A percentile compares a stretch with the other conserved stretches of the same genome.
Evolutionary conservation across 352 stramenopile species (phyloP).

Genomic region (Phytophthora capsici): DNA sequence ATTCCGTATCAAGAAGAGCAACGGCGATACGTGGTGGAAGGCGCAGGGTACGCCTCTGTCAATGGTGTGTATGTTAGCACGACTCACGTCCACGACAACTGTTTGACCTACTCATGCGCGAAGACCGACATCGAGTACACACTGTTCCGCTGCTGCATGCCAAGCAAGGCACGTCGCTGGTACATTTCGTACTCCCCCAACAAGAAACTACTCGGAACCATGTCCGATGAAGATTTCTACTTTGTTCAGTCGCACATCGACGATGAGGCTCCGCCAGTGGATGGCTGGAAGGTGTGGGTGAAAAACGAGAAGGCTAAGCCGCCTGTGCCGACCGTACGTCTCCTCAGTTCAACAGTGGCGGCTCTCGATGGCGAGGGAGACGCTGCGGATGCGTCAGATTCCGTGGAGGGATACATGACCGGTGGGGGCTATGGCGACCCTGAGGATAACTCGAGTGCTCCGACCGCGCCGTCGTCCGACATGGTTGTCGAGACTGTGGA

Average conservation of each 20-base stretch:
- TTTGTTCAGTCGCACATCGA: slow-evolving; percentile 85
- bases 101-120: slow-evolving; percentile 69
- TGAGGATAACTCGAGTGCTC: slow-evolving; percentile 21
- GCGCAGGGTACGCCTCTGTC: slow-evolving; percentile 88
- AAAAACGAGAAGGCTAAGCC: slow-evolving; percentile 85
- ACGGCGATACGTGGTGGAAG: slow-evolving; percentile 88
- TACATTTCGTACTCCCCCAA: slow-evolving; percentile 97
- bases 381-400: slow-evolving; percentile 72
- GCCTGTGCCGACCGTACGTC: slow-evolving; percentile 67
- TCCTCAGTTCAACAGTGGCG: slow-evolving; percentile 74
- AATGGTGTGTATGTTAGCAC: slow-evolving; percentile 96
- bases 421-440: slow-evolving; percentile 25
- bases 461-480: slow-evolving; percentile 30
- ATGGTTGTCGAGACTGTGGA: slow-evolving; percentile 52
- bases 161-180: slow-evolving; percentile 97
- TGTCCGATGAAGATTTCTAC: slow-evolving; percentile 90
- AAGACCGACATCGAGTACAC: slow-evolving; percentile 89
- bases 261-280: slow-evolving; percentile 75
- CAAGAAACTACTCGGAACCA: slow-evolving; percentile 83
- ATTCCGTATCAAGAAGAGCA: slow-evolving; percentile 80
- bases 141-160: slow-evolving; percentile 98
- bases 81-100: slow-evolving; percentile 74
- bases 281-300: slow-evolving; percentile 87
- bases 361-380: slow-evolving; percentile 51
- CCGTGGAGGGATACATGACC: slow-evolving; percentile 69